phyloP scores from a whole-genome alignment of 164 flowering plant genomes.

The Annona squamosa region DNA sequence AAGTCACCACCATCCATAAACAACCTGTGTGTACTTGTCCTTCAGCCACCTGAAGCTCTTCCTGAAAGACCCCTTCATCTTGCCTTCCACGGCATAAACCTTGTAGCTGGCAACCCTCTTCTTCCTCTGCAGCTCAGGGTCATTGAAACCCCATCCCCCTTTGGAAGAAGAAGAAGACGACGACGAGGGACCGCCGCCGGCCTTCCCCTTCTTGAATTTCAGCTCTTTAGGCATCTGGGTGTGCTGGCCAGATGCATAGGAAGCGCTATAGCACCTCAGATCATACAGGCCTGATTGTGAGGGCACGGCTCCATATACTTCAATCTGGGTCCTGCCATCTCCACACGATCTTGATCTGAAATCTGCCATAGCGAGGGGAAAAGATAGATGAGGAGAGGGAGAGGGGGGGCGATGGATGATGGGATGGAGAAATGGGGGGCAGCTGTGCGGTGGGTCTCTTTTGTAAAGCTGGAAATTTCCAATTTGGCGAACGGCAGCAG shows the following conservation, averaged over 20 bases:
- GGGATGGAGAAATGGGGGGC: background rate
- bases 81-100: conserved; percentile 34
- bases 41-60: conserved; percentile 57
- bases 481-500: background rate
- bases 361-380: conserved; percentile 30
- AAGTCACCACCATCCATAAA: conserved; percentile 46
- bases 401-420: background rate
- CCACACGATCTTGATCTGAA: conserved; percentile 53
- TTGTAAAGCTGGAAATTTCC: background rate
- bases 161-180: conserved; percentile 4
- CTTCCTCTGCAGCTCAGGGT: conserved; percentile 45
- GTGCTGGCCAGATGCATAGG: conserved; percentile 27
- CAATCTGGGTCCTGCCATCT: conserved; percentile 40
- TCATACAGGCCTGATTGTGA: conserved; percentile 35
- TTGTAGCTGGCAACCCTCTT: conserved; percentile 43
- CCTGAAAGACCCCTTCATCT: conserved; percentile 34
- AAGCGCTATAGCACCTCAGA: conserved; percentile 54
- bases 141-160: conserved; percentile 31
- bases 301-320: conserved; percentile 23
- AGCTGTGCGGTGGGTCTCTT: background rate
- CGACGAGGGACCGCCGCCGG: conserved; percentile 9
- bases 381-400: background rate
- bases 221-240: conserved; percentile 19
- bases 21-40: conserved; percentile 42
- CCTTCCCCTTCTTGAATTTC: conserved; percentile 32